A percentile compares a stretch with the other conserved stretches of the same genome.
Conservation (phyloP, 2,329 filamentous ascomycete species). For the Penicillium frequentans region DNA sequence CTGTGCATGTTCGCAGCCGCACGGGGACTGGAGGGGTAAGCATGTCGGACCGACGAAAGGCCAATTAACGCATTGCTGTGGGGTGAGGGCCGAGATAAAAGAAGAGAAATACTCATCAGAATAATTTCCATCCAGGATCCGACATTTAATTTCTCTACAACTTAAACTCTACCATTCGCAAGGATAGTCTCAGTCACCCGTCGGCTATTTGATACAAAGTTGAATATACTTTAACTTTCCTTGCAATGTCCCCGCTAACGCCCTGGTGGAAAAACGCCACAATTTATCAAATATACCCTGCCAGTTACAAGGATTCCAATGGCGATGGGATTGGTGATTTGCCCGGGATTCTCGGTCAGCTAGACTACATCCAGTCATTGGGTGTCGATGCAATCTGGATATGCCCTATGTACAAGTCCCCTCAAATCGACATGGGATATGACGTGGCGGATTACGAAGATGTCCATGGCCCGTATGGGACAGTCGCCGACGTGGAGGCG, state of each 20-base stretch:
- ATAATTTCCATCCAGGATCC: neutral
- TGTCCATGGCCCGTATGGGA: constrained; percentile 63
- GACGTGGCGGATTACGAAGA: constrained; percentile 66
- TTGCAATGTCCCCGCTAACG: constrained; percentile 8
- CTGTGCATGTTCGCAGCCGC: neutral
- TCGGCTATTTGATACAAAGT: neutral
- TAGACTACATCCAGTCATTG: constrained; percentile 61
- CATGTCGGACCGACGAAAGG: constrained; percentile 9
- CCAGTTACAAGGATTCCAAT: constrained; percentile 52
- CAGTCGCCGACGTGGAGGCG: constrained; percentile 59
- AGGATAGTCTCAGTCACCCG: neutral
- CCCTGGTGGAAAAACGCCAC: constrained; percentile 41
- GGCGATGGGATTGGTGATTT: constrained; percentile 63
- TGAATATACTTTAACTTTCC: neutral
- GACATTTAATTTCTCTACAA: neutral
- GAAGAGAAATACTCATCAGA: neutral
- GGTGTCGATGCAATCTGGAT: constrained; percentile 68
- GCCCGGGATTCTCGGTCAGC: constrained; percentile 61
- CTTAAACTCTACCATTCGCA: neutral
- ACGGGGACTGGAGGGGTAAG: constrained; percentile 7
- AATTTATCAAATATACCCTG: constrained; percentile 34
- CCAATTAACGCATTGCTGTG: constrained; percentile 6
- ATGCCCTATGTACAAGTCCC: constrained; percentile 65
- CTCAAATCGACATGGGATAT: constrained; percentile 67
- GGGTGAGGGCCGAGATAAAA: constrained; percentile 4